Evolutionary conservation across 129 eudicot genomes (phyloP), one percentile per base, ranked within the genome.

Genomic region (Pittosporum tobira): DNA sequence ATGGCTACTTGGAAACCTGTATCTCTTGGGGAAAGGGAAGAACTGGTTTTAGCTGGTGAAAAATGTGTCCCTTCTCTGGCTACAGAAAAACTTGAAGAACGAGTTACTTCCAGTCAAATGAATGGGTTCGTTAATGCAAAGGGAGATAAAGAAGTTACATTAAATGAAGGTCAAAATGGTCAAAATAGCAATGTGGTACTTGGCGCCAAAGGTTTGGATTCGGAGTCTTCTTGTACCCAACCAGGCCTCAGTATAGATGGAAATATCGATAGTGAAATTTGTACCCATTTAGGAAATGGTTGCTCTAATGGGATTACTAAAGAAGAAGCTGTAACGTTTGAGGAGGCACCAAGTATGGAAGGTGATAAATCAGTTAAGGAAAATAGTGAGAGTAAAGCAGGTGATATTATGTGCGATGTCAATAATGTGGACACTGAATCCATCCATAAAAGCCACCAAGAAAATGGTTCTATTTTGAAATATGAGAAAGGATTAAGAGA

Each of bases 211-310:
- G 78, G 71, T 25, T 75, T 86, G 70, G 88, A 87, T 64, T 71
- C 82, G 15, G 96, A 81, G 63, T 87, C 94, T 18, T 77, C 88
- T 61, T 70, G 85, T 68, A 79, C 77, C 28, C 84, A 46, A 38
- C 70, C 65, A 67, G 68, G 76, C 60, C 68, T 47, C 51, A 77
- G 40, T 45, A 37, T 50, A 72, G 94, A 79, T 66, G 93, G 87
- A 31, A 60, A 57, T 65, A 66, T 66, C 51, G 69, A 62, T 48
- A 73, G 74, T 71, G 83, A 76, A 50, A 57, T 64, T 59, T 50
- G 43, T 63, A 71, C 52, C 53, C 62, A 51, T 34, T 47, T 67
- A 48, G 53, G 40, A 66, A 64, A 36, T 50, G 25, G 55, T 56
- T 71, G 68, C 42, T 75, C 79, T 10, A 81, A 81, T 77, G 94